Percentiles rank a stretch among this genome's conserved stretches.
Conservation (phyloP, 2,329 filamentous ascomycete species). For the Neurospora crassa region DNA sequence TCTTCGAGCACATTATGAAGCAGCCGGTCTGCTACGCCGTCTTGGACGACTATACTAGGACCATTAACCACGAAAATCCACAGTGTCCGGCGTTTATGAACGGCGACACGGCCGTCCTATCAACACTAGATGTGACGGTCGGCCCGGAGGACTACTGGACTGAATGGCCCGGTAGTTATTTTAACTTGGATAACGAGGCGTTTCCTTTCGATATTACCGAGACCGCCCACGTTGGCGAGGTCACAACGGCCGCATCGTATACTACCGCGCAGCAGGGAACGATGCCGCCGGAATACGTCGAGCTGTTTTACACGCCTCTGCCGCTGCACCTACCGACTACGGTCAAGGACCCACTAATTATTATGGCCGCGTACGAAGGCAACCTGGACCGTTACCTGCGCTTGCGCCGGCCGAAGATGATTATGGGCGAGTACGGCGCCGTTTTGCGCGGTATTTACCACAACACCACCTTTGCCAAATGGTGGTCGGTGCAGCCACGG, state of each 20-base stretch:
- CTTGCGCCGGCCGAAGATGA: conserved; percentile 18
- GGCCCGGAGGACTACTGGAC: neutral
- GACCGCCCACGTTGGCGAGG: neutral
- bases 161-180: too few relatives aligned
- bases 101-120: conserved; percentile 24
- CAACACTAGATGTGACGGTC: neutral
- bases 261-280: neutral
- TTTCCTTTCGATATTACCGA: neutral
- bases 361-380: conserved; percentile 28
- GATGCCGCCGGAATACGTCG: neutral
- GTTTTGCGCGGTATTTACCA: conserved; percentile 10
- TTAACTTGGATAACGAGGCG: too few relatives aligned
- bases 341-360: conserved; percentile 28
- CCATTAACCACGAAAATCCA: conserved; percentile 10
- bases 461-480: conserved; percentile 9
- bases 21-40: conserved; percentile 20
- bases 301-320: conserved; percentile 23
- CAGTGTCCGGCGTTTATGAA: conserved; percentile 19
- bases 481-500: conserved; percentile 4
- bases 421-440: neutral
- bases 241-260: neutral
- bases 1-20: conserved; percentile 25
- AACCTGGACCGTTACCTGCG: conserved; percentile 29
- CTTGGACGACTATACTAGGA: conserved; percentile 28
- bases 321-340: conserved; percentile 23